Conservation (phyloP, 2,329 filamentous ascomycete species). For the Microsporum canis region DNA sequence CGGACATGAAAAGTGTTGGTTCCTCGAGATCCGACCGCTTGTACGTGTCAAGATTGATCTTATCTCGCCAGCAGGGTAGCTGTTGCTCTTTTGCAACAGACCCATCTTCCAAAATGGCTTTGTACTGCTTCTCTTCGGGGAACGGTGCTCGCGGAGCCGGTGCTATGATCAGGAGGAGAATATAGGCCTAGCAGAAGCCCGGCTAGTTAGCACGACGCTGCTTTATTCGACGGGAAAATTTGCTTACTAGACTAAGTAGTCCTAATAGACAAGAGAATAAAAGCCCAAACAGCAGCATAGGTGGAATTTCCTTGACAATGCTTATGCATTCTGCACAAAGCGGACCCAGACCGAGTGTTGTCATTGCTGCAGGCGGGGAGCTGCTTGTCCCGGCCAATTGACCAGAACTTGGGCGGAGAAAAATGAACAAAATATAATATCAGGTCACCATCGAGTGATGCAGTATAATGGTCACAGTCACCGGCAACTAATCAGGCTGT, state of each 20-base stretch:
- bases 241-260: not conserved
- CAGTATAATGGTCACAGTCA: not conserved
- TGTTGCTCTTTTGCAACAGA: constrained; percentile 42
- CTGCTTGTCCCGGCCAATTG: constrained; percentile 13
- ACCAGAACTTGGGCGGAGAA: constrained; percentile 10
- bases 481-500: not conserved
- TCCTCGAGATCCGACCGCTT: constrained; percentile 50
- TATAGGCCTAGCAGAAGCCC: constrained; percentile 3
- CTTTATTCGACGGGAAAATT: not conserved
- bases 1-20: constrained; percentile 72
- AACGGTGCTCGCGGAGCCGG: constrained; percentile 65
- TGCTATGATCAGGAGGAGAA: constrained; percentile 62
- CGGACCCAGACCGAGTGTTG: constrained; percentile 9
- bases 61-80: constrained; percentile 80
- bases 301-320: constrained; percentile 21
- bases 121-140: constrained; percentile 73
- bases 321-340: constrained; percentile 26
- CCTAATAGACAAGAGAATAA: constrained; percentile 20
- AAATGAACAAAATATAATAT: not conserved
- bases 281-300: constrained; percentile 21
- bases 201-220: not conserved
- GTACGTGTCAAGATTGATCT: constrained; percentile 45
- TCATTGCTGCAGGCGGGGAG: not conserved
- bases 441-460: not conserved
- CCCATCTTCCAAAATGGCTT: constrained; percentile 59